phyloP scores from a whole-genome alignment of 768 basidiomycete species.

The Podaxis sp. region DNA sequence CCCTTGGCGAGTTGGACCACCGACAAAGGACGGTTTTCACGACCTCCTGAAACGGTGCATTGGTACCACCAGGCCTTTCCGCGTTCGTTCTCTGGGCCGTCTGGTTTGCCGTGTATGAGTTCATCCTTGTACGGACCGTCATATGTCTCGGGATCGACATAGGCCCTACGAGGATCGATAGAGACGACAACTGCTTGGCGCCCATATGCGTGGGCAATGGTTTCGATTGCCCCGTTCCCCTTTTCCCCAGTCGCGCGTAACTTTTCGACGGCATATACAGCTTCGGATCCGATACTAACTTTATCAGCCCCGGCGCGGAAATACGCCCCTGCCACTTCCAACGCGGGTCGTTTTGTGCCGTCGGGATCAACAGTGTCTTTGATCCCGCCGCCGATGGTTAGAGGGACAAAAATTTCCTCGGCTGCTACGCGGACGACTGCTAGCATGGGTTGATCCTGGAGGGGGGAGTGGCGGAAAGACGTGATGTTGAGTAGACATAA shows the following conservation, averaged over 20 bases:
- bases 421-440: constrained; percentile 91
- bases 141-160: constrained; percentile 66
- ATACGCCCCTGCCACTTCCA: constrained; percentile 94
- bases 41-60: constrained; percentile 94
- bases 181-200: constrained; percentile 98
- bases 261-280: constrained; percentile 90
- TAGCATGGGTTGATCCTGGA: constrained; percentile 97
- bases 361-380: constrained; percentile 96
- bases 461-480: constrained; percentile 94
- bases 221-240: constrained; percentile 84
- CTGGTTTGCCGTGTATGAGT: constrained; percentile 47
- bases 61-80: constrained; percentile 97
- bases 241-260: constrained; percentile 50
- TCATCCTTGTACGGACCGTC: constrained; percentile 68
- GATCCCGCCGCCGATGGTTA: constrained; percentile 98
- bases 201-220: constrained; percentile 87
- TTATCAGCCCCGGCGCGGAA: constrained; percentile 99
- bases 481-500: constrained; percentile 98
- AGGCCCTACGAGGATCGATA: constrained; percentile 87
- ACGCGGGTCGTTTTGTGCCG: constrained; percentile 79
- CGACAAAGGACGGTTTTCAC: constrained; percentile 79
- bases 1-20: constrained; percentile 90
- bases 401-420: constrained; percentile 89
- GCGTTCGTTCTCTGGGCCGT: constrained; percentile 51
- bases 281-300: constrained; percentile 96